Evolutionary conservation across 192 early-diverging fungal genomes (phyloP).

Genomic region (Backusella parvicylindrica): DNA sequence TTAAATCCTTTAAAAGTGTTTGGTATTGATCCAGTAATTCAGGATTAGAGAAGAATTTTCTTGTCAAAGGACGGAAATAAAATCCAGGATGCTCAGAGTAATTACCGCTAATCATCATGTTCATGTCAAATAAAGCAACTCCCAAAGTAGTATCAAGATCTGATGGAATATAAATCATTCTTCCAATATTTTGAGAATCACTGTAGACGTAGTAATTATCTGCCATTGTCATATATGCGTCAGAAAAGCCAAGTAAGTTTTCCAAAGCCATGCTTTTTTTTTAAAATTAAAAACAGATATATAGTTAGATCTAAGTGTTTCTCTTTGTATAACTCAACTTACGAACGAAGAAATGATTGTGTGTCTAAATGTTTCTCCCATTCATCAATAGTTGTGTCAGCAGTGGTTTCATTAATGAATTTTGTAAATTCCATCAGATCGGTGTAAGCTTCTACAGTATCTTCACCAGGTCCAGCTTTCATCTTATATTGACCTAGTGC

Average conservation of each 20-base stretch:
- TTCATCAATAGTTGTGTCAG: background rate
- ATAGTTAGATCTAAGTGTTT: background rate
- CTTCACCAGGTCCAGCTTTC: background rate
- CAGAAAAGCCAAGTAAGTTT: constrained; percentile 1
- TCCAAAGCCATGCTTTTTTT: constrained; percentile 2
- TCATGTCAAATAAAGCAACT: background rate
- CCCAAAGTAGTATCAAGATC: constrained; percentile 10
- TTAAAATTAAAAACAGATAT: background rate
- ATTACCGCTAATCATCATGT: constrained; percentile 2
- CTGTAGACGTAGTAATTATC: constrained; percentile 7
- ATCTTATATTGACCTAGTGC: constrained; percentile 2
- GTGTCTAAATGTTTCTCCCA: background rate
- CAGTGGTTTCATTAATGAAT: background rate
- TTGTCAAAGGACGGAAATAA: background rate
- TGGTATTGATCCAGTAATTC: background rate
- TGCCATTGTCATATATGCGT: background rate
- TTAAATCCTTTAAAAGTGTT: background rate
- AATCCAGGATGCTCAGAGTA: constrained; percentile 12
- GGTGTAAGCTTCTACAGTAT: background rate
- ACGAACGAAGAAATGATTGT: constrained; percentile 7
- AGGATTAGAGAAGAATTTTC: background rate
- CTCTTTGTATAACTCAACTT: background rate
- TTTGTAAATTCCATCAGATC: constrained; percentile 1
- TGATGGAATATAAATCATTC: background rate
- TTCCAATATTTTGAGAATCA: background rate